These are phyloP conservation scores for Oidiodendron maius DNA, from an alignment of 495 filamentous ascomycete species.

Conservation along the genomic window DNA sequence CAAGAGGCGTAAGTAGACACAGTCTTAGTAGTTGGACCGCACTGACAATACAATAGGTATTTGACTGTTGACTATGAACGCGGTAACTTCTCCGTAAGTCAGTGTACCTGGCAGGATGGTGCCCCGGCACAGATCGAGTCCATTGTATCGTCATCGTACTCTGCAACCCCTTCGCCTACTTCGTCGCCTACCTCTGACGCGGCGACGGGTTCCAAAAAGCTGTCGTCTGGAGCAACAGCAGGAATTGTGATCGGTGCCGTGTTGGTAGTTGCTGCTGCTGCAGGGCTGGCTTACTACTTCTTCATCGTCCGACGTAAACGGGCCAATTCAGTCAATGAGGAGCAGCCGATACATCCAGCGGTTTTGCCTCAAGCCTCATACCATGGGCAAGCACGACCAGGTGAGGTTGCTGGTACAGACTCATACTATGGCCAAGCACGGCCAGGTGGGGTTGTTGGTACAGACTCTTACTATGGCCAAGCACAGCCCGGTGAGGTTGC, in stretches of 20 bases:
- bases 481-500: background rate
- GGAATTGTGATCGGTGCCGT: background rate
- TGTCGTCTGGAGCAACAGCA: background rate
- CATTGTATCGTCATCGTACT: slow-evolving; percentile 10
- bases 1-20: slow-evolving; percentile 40
- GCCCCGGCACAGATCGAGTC: slow-evolving; percentile 1
- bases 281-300: background rate
- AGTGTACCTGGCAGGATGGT: slow-evolving; percentile 16
- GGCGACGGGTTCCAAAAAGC: background rate
- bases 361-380: background rate
- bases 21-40: slow-evolving; percentile 40
- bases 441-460: no score
- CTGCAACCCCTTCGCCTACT: background rate
- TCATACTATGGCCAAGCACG: background rate
- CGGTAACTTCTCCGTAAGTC: slow-evolving; percentile 18
- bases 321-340: background rate
- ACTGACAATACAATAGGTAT: slow-evolving; percentile 30
- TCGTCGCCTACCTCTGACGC: background rate
- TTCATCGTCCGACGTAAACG: background rate
- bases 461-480: background rate
- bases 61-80: slow-evolving; percentile 21
- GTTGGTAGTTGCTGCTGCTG: background rate
- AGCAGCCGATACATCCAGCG: background rate
- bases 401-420: no score
- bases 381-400: background rate